Percentiles rank a stretch among this genome's conserved stretches.
Evolutionary conservation across 2,329 filamentous ascomycete genomes (phyloP).

Genomic region (Aspergillus sp.): DNA sequence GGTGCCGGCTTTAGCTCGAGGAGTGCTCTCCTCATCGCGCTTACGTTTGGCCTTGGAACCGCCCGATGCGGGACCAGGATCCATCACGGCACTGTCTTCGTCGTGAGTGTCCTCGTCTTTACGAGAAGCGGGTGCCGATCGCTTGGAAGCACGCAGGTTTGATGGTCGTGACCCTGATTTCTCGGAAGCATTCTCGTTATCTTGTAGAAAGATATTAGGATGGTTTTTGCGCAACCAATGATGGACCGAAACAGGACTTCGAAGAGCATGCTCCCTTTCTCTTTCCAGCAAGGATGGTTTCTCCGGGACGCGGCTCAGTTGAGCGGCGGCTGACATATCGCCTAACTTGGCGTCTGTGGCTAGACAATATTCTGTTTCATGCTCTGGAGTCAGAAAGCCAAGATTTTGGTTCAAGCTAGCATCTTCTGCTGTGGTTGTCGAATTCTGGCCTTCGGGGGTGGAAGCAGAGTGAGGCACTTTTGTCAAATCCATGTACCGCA

Average conservation of each 20-base stretch:
- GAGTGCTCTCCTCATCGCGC: slow-evolving; percentile 48
- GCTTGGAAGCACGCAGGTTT: slow-evolving; percentile 43
- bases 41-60: slow-evolving; percentile 46
- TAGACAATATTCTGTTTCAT: slow-evolving; percentile 44
- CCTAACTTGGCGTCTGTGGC: slow-evolving; percentile 43
- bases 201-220: slow-evolving; percentile 80
- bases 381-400: slow-evolving; percentile 45
- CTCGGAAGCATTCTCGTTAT: slow-evolving; percentile 56
- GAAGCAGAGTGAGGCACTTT: slow-evolving; percentile 31
- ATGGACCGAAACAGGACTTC: slow-evolving; percentile 88
- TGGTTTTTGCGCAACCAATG: slow-evolving; percentile 90
- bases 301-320: slow-evolving; percentile 45
- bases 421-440: slow-evolving; percentile 16
- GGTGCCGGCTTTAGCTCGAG: slow-evolving; percentile 48
- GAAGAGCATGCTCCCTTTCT: slow-evolving; percentile 58
- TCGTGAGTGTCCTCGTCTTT: slow-evolving; percentile 45
- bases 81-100: slow-evolving; percentile 42
- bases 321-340: slow-evolving; percentile 50
- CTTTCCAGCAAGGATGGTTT: slow-evolving; percentile 49
- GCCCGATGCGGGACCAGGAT: slow-evolving; percentile 33
- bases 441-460: slow-evolving; percentile 14
- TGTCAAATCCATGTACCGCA: slow-evolving; percentile 33
- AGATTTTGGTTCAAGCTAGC: slow-evolving; percentile 33
- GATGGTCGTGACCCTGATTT: slow-evolving; percentile 42
- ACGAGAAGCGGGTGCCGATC: slow-evolving; percentile 35